Conservation (phyloP, 345 rosid species). For the Pseudoturritis turrita region DNA sequence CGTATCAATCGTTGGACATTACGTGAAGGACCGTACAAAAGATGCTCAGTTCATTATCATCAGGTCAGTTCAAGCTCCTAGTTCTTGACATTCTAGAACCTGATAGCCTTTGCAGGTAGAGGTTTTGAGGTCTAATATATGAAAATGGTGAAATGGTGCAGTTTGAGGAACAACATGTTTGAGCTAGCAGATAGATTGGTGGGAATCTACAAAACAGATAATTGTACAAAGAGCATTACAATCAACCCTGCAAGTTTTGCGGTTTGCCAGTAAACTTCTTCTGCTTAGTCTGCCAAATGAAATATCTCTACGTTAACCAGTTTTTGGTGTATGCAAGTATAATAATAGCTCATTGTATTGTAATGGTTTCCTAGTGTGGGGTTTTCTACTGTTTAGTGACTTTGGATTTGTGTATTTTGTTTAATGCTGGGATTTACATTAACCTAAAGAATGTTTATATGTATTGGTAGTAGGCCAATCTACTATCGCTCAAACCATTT, state of each 20-base stretch:
- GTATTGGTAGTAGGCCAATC: not conserved
- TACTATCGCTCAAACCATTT: not conserved
- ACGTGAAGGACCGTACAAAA: slow-evolving; percentile 93
- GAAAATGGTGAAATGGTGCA: slow-evolving; percentile 35
- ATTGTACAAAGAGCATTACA: slow-evolving; percentile 95
- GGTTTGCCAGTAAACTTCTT: slow-evolving; percentile 50
- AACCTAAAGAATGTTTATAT: not conserved
- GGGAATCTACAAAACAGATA: slow-evolving; percentile 94
- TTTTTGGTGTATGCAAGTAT: not conserved
- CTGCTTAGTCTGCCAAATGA: slow-evolving; percentile 14
- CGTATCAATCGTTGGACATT: slow-evolving; percentile 96
- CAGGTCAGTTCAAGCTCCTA: slow-evolving; percentile 43
- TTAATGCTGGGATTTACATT: not conserved
- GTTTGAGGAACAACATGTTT: slow-evolving; percentile 98
- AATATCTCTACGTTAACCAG: not conserved
- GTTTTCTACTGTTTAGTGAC: slow-evolving; percentile 2
- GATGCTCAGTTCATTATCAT: slow-evolving; percentile 95
- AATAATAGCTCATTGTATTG: not conserved
- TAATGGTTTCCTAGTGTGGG: not conserved
- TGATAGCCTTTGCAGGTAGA: not conserved
- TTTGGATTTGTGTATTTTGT: not conserved
- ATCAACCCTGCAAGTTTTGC: slow-evolving; percentile 84
- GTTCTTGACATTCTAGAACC: not conserved
- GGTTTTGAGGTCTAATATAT: not conserved
- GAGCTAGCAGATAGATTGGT: slow-evolving; percentile 94